phyloP scores from a whole-genome alignment of 768 basidiomycete species.

The Tricholomella constricta region DNA sequence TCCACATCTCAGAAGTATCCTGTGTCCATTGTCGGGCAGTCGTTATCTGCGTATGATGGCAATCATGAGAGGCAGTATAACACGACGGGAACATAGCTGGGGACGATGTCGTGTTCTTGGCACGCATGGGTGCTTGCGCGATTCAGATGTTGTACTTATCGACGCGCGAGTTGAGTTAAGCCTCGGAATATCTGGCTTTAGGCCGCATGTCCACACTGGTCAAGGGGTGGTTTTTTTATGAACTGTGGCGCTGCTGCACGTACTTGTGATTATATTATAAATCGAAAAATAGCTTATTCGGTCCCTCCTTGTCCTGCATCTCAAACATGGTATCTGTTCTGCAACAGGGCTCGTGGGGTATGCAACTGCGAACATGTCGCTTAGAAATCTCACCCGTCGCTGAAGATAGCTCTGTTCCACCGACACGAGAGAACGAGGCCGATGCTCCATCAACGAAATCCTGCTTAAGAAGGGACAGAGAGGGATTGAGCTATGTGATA shows the following conservation, averaged over 20 bases:
- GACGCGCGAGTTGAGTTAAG: conserved; percentile 5
- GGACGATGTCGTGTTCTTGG: conserved; percentile 3
- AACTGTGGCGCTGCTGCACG: not conserved
- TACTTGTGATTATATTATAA: conserved; percentile 9
- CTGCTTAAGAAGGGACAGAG: too few relatives aligned
- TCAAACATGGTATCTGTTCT: conserved; percentile 5
- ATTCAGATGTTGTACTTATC: conserved; percentile 15
- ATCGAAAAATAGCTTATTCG: conserved; percentile 12
- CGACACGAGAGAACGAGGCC: not conserved
- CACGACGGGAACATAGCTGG: conserved; percentile 11
- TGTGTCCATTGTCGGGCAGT: not conserved
- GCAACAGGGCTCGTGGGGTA: not conserved
- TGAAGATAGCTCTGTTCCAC: conserved; percentile 5
- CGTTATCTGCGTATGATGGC: conserved; percentile 9
- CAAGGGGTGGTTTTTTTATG: not conserved
- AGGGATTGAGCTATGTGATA: too few relatives aligned
- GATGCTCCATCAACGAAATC: conserved; percentile 10
- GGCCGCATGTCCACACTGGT: not conserved
- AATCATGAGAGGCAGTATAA: conserved; percentile 18
- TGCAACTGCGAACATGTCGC: conserved; percentile 8
- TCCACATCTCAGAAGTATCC: conserved; percentile 3
- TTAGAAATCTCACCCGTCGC: conserved; percentile 8
- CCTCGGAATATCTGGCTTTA: conserved; percentile 8
- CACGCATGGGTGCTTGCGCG: not conserved
- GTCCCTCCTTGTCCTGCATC: conserved; percentile 8